Evolutionary conservation across 2,329 filamentous ascomycete species (phyloP), one percentile per base, ranked within the genome.

Genomic region (Calcarisporium arbuscula): DNA sequence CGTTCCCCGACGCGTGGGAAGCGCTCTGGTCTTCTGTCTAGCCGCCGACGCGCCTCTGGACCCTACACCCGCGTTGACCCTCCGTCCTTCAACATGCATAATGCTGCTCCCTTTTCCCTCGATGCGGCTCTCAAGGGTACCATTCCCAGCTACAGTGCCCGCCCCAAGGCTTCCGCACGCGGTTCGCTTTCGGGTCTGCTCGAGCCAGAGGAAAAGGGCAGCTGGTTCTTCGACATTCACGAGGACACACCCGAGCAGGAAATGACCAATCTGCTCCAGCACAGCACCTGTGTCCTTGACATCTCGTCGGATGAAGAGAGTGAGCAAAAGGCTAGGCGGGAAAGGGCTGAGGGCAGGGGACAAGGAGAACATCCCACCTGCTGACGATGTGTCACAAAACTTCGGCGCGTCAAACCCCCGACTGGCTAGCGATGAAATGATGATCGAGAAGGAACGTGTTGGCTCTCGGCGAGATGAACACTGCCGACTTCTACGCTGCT

Each of bases 161-260:
- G 66, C 18, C 51, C 37, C 48, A 56, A 56, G 39, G 53, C 46
- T 38, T 45, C 43, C 38, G 53, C 36, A 30, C 48, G 40, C 20
- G 42, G 44, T 25, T 45, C 40, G 19, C 32, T 39, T 12, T 41
- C 36, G 39, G 42, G 18, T 31, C 52, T 73, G 22, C 43, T 60
- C 27, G 65, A 67, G 40, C 53, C 67, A 16, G 67, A 72, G 34
- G 57, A 71, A 48, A 75, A 82, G 53, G 70, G 77, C 21, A 72
- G 72, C 38, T 95, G 88, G 89, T 83, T 83, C 66, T 96, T 98
- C 54, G 84, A 90, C 39, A 96, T 98, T 51, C 82, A 95, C 55
- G 86, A 95, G 55, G 90, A 98, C 58, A 87, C 85, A 0, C 77
- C 83, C 7, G 85, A 95, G 55, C 85, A 95, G 54, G 82, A 94